These are phyloP conservation scores for Spizellomyces punctatus DNA, from an alignment of 192 early-diverging fungal species.

Conservation along the genomic window DNA sequence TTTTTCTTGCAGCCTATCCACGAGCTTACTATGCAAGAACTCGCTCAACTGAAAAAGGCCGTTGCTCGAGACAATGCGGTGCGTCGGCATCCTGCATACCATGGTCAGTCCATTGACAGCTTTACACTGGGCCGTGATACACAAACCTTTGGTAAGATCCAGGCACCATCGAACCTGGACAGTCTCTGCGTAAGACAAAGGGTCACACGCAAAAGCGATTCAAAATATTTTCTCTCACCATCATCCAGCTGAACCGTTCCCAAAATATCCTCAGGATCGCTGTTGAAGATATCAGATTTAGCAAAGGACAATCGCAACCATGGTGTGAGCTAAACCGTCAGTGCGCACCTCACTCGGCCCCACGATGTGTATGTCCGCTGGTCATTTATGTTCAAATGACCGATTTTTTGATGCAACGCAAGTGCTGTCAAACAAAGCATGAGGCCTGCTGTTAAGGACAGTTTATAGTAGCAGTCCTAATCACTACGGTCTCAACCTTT, in stretches of 20 bases:
- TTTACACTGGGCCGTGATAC: neutral
- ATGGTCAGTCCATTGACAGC: neutral
- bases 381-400: slow-evolving; percentile 52
- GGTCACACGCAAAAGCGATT: no score
- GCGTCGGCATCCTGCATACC: slow-evolving; percentile 35
- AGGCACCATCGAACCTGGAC: slow-evolving; percentile 11
- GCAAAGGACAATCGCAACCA: no score
- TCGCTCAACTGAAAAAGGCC: slow-evolving; percentile 45
- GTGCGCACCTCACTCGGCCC: slow-evolving; percentile 39
- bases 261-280: slow-evolving; percentile 54
- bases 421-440: slow-evolving; percentile 10
- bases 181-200: no score
- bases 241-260: slow-evolving; percentile 40
- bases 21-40: slow-evolving; percentile 38
- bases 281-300: neutral
- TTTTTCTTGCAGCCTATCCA: slow-evolving; percentile 25
- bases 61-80: slow-evolving; percentile 41
- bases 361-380: slow-evolving; percentile 34
- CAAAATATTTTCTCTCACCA: neutral
- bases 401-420: slow-evolving; percentile 40
- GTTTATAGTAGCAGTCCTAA: no score
- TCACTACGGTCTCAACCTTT: no score
- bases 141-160: slow-evolving; percentile 33
- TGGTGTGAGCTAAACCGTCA: no score
- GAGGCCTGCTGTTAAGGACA: no score